Conservation (phyloP, 1,139 yeast species). For the Geotrichum europaeum region DNA sequence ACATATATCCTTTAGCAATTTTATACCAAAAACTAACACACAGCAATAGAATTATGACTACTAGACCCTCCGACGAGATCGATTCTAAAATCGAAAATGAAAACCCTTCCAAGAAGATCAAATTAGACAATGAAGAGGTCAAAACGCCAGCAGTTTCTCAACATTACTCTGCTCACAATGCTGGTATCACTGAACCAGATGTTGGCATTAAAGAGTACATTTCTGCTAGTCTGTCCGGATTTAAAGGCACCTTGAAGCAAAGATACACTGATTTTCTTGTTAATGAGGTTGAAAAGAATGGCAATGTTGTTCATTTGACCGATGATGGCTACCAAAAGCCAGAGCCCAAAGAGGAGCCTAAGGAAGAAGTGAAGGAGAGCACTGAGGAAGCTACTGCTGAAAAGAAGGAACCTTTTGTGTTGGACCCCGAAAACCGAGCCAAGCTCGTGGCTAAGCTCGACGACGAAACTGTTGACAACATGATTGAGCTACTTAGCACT, state of each 20-base stretch:
- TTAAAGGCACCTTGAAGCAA: constrained; percentile 74
- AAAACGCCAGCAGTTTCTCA: background rate
- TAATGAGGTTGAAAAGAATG: constrained; percentile 68
- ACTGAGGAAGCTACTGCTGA: constrained; percentile 1
- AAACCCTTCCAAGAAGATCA: constrained; percentile 12
- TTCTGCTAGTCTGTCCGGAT: constrained; percentile 53
- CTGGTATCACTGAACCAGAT: constrained; percentile 52
- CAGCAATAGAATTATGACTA: constrained; percentile 4
- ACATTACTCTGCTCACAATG: constrained; percentile 17
- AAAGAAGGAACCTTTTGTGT: constrained; percentile 14
- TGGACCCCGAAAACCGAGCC: constrained; percentile 26
- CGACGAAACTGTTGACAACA: constrained; percentile 49
- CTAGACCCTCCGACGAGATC: constrained; percentile 14
- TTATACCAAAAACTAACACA: background rate
- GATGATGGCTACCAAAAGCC: constrained; percentile 64
- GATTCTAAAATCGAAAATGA: background rate
- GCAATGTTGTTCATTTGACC: constrained; percentile 63
- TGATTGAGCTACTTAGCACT: constrained; percentile 49
- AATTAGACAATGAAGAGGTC: constrained; percentile 3
- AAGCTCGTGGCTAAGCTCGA: constrained; percentile 52
- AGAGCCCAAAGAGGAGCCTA: constrained; percentile 23
- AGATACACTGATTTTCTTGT: constrained; percentile 93
- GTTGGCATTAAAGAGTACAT: constrained; percentile 81
- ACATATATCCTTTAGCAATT: background rate
- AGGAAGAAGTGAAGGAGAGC: constrained; percentile 11